Evolutionary conservation across 1,284 basidiomycete genomes (phyloP), one percentile per base, ranked within the genome.

Genomic region (Marasmius fiardii): DNA sequence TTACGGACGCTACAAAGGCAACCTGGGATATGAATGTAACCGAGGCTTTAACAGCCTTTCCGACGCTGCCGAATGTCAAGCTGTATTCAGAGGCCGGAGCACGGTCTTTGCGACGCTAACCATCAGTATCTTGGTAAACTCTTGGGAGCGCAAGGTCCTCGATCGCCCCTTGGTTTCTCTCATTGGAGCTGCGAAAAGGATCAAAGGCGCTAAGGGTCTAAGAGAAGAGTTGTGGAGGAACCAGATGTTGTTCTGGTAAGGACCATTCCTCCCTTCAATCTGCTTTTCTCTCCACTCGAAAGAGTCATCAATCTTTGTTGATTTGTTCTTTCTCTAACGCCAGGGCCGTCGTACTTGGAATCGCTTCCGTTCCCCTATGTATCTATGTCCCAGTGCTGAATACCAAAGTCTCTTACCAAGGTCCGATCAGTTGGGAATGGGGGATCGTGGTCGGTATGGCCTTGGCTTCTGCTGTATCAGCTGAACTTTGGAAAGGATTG

Each of bases 11-110:
- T 71, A 72, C 20, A 65, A 74, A 39, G 82, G 79, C 10, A 66
- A 80, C 44, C 72, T 85, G 12, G 79, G 78, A 8, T 50, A 60
- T 1, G 67, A 73, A 18, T 85, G 83, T 62, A 85, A 85, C 65
- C 76, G 78, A 56, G 61, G 64, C 3, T 41, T 41, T 16, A 16
- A 10, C 7, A 41, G 4, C 16, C n/a, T 16, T 12, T 63, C 64
- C 2, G 37, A 54, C n/a, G 61, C 56, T 2, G 66, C 65, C 1
- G 60, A 62, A 20, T 80, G 78, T 62, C 56, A 69, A 18, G 64
- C 66, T 31, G 80, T 85, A 2, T 85, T 78, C 71, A 74, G 78
- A 52, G 83, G 77, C 6, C 77, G 83, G 52, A 78, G 76, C 0
- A 77, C 81, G 3, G 75, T 75, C 35, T 82, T 81, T 63, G 77